phyloP scores from a whole-genome alignment of 176 grass and related monocot species.

The Oryza punctata region DNA sequence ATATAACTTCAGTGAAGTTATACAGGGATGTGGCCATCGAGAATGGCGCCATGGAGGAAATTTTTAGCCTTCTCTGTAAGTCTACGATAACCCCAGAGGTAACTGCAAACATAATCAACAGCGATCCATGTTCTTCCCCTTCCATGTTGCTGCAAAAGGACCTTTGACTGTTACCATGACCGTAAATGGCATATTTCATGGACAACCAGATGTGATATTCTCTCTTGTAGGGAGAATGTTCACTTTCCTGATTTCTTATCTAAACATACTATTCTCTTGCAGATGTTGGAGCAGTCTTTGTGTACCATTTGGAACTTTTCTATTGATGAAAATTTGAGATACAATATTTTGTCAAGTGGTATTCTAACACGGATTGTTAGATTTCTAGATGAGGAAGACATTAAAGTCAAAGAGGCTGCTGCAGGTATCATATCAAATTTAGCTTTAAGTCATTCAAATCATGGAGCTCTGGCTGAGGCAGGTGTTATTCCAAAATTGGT shows the following conservation, averaged over 20 bases:
- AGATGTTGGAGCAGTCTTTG: constrained; percentile 67
- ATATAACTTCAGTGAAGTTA: constrained; percentile 52
- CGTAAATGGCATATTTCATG: not conserved
- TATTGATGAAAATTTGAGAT: constrained; percentile 51
- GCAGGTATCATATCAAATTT: constrained; percentile 67
- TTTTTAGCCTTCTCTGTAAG: constrained; percentile 54
- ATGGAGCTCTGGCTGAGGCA: constrained; percentile 59
- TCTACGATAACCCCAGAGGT: constrained; percentile 58
- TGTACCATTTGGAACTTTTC: constrained; percentile 80
- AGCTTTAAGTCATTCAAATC: constrained; percentile 49
- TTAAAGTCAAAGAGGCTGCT: constrained; percentile 71
- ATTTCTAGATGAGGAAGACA: constrained; percentile 67
- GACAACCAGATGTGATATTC: not conserved
- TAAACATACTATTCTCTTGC: constrained; percentile 30
- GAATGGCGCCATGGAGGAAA: constrained; percentile 66
- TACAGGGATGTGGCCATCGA: constrained; percentile 57
- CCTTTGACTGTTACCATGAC: not conserved
- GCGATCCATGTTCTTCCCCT: not conserved
- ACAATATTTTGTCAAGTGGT: constrained; percentile 54
- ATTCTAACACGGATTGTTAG: constrained; percentile 50
- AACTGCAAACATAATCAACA: constrained; percentile 32
- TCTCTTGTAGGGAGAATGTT: constrained; percentile 24
- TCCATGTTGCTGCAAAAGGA: constrained; percentile 29
- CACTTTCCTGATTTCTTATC: constrained; percentile 26
- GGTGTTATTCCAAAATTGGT: constrained; percentile 74